phyloP scores from a whole-genome alignment of 352 stramenopile genomes.

The Phytophthora pluvialis region DNA sequence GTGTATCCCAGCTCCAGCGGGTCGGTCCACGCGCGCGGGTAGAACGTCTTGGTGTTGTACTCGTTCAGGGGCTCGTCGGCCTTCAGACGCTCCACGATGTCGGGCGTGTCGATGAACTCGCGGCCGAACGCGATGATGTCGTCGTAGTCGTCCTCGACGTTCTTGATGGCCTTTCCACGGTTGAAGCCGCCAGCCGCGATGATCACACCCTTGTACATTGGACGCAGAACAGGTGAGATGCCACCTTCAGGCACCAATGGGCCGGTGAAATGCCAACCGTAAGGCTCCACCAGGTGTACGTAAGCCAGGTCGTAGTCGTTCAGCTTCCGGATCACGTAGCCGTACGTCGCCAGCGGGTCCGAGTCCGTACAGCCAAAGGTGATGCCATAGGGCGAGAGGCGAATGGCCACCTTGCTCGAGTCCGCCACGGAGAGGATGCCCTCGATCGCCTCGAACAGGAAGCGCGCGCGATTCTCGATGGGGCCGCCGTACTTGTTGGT shows the following conservation, averaged over 20 bases:
- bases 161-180: constrained; percentile 30
- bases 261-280: constrained; percentile 25
- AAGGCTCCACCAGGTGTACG: constrained; percentile 50
- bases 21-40: constrained; percentile 19
- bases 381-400: constrained; percentile 33
- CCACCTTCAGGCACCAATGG: constrained; percentile 36
- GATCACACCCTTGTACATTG: constrained; percentile 52
- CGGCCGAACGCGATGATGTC: constrained; percentile 57
- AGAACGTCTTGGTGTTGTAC: constrained; percentile 43
- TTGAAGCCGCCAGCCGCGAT: constrained; percentile 44
- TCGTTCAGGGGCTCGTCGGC: constrained; percentile 40
- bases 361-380: constrained; percentile 18
- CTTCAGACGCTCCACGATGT: constrained; percentile 51
- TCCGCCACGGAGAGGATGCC: constrained; percentile 29
- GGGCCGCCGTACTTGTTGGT: constrained; percentile 84
- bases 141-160: constrained; percentile 16
- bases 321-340: constrained; percentile 37
- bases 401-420: constrained; percentile 35
- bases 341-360: constrained; percentile 24
- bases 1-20: constrained; percentile 33
- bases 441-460: constrained; percentile 78
- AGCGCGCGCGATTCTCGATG: constrained; percentile 77
- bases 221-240: constrained; percentile 40
- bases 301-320: constrained; percentile 45
- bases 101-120: constrained; percentile 62